Percentiles rank a stretch among this genome's conserved stretches.
Evolutionary conservation across 148 eudicot species (phyloP).

Genomic region (Polygonum aviculare): DNA sequence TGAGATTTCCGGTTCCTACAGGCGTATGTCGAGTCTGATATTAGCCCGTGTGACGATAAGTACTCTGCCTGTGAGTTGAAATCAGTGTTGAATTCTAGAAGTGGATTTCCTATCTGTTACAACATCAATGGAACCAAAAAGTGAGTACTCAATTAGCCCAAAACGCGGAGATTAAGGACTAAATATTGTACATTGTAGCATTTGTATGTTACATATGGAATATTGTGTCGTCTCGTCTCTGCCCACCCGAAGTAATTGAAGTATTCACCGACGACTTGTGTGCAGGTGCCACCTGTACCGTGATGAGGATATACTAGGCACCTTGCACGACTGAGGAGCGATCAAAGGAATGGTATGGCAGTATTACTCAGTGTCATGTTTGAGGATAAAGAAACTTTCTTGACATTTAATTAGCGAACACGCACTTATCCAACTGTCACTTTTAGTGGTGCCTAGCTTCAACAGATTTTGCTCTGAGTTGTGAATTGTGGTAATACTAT

Average conservation of each 20-base stretch:
- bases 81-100: constrained; percentile 63
- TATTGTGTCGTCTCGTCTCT: background rate
- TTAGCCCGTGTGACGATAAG: constrained; percentile 70
- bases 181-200: background rate
- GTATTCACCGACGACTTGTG: background rate
- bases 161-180: background rate
- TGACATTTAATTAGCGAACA: background rate
- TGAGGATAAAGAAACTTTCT: background rate
- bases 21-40: constrained; percentile 69
- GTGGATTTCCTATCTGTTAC: constrained; percentile 69
- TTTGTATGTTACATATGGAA: background rate
- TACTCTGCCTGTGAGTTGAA: constrained; percentile 51
- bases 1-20: too few relatives aligned
- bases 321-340: constrained; percentile 11
- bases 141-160: background rate
- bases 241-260: background rate
- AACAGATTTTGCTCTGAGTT: background rate
- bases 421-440: background rate
- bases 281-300: constrained; percentile 17
- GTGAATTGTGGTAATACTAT: too few relatives aligned
- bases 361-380: background rate
- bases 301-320: constrained; percentile 15
- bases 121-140: background rate
- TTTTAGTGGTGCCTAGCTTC: background rate
- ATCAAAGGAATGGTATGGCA: background rate